Evolutionary conservation across 2,329 filamentous ascomycete species (phyloP).

Genomic region (Colletotrichum spinosum): DNA sequence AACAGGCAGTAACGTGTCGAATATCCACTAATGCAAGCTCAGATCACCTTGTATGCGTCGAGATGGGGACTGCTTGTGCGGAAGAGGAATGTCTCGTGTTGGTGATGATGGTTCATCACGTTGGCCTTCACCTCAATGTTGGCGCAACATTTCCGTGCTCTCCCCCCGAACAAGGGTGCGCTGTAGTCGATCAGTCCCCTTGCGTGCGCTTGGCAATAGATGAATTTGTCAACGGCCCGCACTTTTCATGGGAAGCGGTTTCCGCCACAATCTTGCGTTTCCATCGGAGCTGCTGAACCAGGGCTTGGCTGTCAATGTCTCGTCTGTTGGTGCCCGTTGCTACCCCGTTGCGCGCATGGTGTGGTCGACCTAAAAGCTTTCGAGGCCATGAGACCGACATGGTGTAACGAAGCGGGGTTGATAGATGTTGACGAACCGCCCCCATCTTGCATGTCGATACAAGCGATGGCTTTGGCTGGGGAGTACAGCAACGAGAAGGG

Average conservation of each 20-base stretch:
- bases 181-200: not conserved
- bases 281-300: not conserved
- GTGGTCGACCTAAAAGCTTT: not conserved
- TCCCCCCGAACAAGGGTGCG: slow-evolving; percentile 4
- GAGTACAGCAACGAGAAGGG: not conserved
- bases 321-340: slow-evolving; percentile 4
- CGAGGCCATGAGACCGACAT: not conserved
- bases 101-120: slow-evolving; percentile 11
- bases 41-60: slow-evolving; percentile 26
- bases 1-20: slow-evolving; percentile 21
- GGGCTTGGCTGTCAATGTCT: slow-evolving; percentile 10
- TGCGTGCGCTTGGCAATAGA: slow-evolving; percentile 6
- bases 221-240: slow-evolving; percentile 22
- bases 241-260: slow-evolving; percentile 18
- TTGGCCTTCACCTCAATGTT: slow-evolving; percentile 8
- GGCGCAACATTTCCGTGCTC: slow-evolving; percentile 7
- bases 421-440: not conserved
- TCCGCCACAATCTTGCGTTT: slow-evolving; percentile 10
- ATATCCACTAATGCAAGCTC: slow-evolving; percentile 33
- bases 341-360: slow-evolving; percentile 1
- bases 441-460: not conserved
- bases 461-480: not conserved
- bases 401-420: slow-evolving; percentile 1
- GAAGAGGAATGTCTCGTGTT: slow-evolving; percentile 12
- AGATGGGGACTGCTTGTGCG: slow-evolving; percentile 8